Conservation (phyloP, 768 basidiomycete genomes). For the Collybia sordida region DNA sequence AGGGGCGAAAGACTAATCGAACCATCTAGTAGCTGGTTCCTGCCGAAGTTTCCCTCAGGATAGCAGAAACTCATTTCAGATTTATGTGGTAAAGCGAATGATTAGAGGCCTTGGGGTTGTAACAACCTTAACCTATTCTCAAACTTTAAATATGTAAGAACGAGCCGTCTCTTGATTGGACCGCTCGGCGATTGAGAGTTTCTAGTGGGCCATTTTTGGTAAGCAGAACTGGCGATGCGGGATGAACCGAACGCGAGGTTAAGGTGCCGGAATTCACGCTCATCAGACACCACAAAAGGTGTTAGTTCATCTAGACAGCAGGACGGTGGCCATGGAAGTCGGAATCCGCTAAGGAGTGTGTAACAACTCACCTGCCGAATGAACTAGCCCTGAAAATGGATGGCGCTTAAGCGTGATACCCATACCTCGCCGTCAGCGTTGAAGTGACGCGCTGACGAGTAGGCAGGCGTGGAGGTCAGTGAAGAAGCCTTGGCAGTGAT, state of each 20-base stretch:
- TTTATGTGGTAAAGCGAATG: constrained; percentile 82
- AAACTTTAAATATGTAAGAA: constrained; percentile 86
- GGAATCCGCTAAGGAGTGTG: constrained; percentile 85
- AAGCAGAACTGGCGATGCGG: constrained; percentile 70
- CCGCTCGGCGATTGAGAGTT: constrained; percentile 82
- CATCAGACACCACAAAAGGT: constrained; percentile 85
- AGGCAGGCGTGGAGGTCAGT: constrained; percentile 77
- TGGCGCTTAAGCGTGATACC: constrained; percentile 87
- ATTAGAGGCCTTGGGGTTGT: constrained; percentile 90
- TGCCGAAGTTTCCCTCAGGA: constrained; percentile 83
- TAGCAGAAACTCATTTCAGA: constrained; percentile 56
- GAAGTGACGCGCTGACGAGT: constrained; percentile 71
- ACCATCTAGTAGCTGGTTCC: constrained; percentile 93
- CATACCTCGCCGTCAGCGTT: constrained; percentile 80
- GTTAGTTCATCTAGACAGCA: constrained; percentile 88
- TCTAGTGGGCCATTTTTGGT: constrained; percentile 81
- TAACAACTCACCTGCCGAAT: constrained; percentile 90
- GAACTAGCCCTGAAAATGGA: constrained; percentile 91
- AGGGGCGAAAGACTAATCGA: constrained; percentile 97
- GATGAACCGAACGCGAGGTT: constrained; percentile 70
- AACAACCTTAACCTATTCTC: constrained; percentile 85
- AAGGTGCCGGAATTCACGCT: constrained; percentile 81
- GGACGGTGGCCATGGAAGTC: constrained; percentile 87
- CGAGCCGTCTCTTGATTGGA: constrained; percentile 81
- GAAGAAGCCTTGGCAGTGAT: constrained; percentile 79